These are phyloP conservation scores for Russula sp. DNA, from an alignment of 768 basidiomycete species.

Conservation along the genomic window DNA sequence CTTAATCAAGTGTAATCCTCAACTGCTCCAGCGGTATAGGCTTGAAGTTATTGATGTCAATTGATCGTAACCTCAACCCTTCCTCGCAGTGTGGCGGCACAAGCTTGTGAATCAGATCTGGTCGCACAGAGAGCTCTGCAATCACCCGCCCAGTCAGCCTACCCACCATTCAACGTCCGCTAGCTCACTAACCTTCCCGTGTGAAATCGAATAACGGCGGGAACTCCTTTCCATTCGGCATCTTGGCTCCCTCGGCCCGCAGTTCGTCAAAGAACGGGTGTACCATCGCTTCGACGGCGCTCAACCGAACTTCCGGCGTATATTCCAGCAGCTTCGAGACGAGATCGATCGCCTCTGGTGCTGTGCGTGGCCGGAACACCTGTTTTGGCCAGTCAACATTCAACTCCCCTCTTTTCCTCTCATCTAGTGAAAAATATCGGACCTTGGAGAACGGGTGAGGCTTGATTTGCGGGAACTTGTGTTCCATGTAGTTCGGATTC, in stretches of 20 bases:
- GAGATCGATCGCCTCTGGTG: slow-evolving; percentile 92
- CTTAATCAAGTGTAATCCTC: slow-evolving; percentile 85
- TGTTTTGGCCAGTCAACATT: slow-evolving; percentile 35
- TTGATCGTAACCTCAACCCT: slow-evolving; percentile 81
- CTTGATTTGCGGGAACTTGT: slow-evolving; percentile 99
- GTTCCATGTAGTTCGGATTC: slow-evolving; percentile 99
- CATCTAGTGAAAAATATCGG: slow-evolving; percentile 16
- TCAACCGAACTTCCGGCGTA: slow-evolving; percentile 91
- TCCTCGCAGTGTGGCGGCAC: slow-evolving; percentile 89
- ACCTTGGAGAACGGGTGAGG: slow-evolving; percentile 99
- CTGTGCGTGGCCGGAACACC: slow-evolving; percentile 98
- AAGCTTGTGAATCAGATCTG: slow-evolving; percentile 88
- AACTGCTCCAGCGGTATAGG: slow-evolving; percentile 97
- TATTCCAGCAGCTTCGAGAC: slow-evolving; percentile 95
- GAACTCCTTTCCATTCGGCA: slow-evolving; percentile 97
- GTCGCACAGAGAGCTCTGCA: slow-evolving; percentile 91
- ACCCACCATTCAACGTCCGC: not conserved
- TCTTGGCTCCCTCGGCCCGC: slow-evolving; percentile 81
- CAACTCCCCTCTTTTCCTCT: slow-evolving; percentile 28
- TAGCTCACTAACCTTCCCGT: slow-evolving; percentile 71
- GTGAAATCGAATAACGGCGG: slow-evolving; percentile 94
- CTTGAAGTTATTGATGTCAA: slow-evolving; percentile 87
- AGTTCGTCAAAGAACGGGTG: slow-evolving; percentile 98
- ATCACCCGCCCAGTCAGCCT: slow-evolving; percentile 3
- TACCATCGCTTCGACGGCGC: slow-evolving; percentile 87